These are phyloP conservation scores for Heliosperma pusillum DNA, from an alignment of 148 eudicot genomes.

Conservation along the genomic window DNA sequence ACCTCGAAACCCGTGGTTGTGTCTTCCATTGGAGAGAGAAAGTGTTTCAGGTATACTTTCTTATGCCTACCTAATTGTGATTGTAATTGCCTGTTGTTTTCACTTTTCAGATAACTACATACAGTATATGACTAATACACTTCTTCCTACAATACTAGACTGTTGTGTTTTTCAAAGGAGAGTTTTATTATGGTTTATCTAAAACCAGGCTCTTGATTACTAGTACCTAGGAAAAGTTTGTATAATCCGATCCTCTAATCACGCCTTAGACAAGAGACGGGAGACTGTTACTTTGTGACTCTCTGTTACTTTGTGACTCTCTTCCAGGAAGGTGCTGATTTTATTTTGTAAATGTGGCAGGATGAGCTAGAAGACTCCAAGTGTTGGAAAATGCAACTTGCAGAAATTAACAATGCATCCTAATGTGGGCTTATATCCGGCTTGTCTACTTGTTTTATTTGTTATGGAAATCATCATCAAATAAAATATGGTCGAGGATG, in stretches of 20 bases:
- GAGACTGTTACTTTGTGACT: background rate
- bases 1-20: conserved; percentile 80
- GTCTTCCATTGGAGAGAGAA: conserved; percentile 73
- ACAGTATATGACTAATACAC: background rate
- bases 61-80: background rate
- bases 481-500: background rate
- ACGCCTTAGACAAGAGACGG: no score
- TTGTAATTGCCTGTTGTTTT: background rate
- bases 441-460: conserved; percentile 4
- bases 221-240: no score
- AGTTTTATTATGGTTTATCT: background rate
- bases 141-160: no score
- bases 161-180: no score
- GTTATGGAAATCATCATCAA: background rate
- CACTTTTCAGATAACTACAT: no score
- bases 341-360: conserved; percentile 35
- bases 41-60: conserved; percentile 56
- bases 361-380: conserved; percentile 78
- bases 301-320: no score
- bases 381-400: conserved; percentile 70
- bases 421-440: background rate
- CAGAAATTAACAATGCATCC: conserved; percentile 37
- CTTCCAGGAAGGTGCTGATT: conserved; percentile 3
- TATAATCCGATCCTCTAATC: no score
- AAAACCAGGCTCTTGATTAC: background rate